phyloP scores from a whole-genome alignment of 495 filamentous ascomycete genomes.

The Talaromyces adpressus region DNA sequence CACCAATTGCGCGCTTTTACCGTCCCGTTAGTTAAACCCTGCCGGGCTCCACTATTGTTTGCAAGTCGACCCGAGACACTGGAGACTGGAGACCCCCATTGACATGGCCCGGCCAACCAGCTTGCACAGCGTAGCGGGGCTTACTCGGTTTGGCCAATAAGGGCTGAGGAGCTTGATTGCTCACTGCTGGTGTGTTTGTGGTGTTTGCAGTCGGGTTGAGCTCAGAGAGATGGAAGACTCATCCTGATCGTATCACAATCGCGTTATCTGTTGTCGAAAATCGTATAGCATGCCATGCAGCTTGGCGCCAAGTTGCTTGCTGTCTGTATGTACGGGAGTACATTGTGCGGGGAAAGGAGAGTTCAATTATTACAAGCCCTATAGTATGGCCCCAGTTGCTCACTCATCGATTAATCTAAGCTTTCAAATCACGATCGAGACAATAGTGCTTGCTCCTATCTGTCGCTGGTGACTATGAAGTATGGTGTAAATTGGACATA shows the following conservation, averaged over 20 bases:
- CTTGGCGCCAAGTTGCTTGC: background rate
- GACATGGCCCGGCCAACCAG: background rate
- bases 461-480: too few relatives aligned
- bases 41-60: background rate
- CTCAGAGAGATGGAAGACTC: too few relatives aligned
- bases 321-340: background rate
- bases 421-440: background rate
- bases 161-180: background rate
- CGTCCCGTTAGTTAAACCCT: background rate
- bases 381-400: background rate
- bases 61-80: constrained; percentile 1
- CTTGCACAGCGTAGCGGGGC: background rate
- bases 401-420: background rate
- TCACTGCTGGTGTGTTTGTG: background rate
- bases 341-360: constrained; percentile 2
- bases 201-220: background rate
- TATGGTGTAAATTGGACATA: too few relatives aligned
- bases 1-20: background rate
- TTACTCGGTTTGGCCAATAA: background rate
- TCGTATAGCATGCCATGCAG: background rate
- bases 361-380: background rate
- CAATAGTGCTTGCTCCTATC: too few relatives aligned
- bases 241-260: too few relatives aligned
- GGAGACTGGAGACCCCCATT: background rate
- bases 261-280: too few relatives aligned